Percentiles rank a stretch among this genome's conserved stretches.
phyloP scores from a whole-genome alignment of 2,329 filamentous ascomycete species.

The Talaromyces sp. region DNA sequence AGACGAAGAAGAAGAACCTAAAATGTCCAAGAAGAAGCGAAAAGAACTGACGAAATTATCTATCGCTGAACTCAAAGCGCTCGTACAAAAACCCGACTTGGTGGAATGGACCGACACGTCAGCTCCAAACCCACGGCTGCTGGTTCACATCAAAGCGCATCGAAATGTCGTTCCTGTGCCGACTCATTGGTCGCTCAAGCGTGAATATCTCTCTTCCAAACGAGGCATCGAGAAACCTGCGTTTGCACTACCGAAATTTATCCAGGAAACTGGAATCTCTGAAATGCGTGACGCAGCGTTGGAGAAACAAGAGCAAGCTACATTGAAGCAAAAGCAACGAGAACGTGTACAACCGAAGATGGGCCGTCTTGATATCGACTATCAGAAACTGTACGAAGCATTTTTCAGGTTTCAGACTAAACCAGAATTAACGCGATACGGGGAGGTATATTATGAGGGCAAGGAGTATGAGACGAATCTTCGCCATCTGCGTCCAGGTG shows the following conservation, averaged over 20 bases:
- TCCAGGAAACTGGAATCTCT: conserved; percentile 92
- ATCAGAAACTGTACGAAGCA: conserved; percentile 95
- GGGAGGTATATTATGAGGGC: conserved; percentile 98
- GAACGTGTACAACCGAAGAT: conserved; percentile 93
- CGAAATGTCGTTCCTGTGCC: conserved; percentile 95
- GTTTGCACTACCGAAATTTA: conserved; percentile 91
- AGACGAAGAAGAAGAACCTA: conserved; percentile 65
- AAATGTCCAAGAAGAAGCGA: conserved; percentile 88
- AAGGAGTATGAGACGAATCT: conserved; percentile 97
- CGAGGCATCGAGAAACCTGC: conserved; percentile 92
- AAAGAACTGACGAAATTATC: conserved; percentile 90
- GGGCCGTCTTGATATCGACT: conserved; percentile 96
- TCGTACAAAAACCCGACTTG: conserved; percentile 85
- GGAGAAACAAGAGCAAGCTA: conserved; percentile 90
- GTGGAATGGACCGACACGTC: conserved; percentile 98
- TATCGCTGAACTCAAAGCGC: conserved; percentile 88
- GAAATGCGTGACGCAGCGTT: conserved; percentile 97
- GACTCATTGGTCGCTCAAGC: conserved; percentile 88
- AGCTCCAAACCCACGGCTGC: conserved; percentile 77
- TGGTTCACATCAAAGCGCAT: conserved; percentile 92
- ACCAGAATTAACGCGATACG: conserved; percentile 85
- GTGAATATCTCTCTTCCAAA: conserved; percentile 95
- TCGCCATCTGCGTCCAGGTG: conserved; percentile 81
- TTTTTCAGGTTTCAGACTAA: conserved; percentile 99
- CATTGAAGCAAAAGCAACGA: conserved; percentile 88